phyloP scores from a whole-genome alignment of 2,329 filamentous ascomycete species.

The Alternaria viburni region DNA sequence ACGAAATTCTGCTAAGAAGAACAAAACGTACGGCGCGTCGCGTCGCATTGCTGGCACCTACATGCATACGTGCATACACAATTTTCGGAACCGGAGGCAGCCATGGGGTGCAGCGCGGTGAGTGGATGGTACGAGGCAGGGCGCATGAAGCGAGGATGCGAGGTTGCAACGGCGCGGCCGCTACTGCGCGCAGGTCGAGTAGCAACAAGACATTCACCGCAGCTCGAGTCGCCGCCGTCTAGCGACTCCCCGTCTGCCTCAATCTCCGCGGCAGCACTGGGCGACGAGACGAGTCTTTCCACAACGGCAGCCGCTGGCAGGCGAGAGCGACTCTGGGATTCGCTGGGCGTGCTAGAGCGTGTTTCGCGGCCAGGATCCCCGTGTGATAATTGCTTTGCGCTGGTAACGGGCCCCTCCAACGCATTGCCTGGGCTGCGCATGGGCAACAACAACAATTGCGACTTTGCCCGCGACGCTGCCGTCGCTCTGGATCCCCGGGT shows the following conservation, averaged over 20 bases:
- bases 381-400: conserved; percentile 31
- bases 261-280: conserved; percentile 7
- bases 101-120: background rate
- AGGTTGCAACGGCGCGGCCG: conserved; percentile 7
- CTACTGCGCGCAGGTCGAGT: conserved; percentile 9
- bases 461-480: conserved; percentile 12
- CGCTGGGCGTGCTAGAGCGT: conserved; percentile 23
- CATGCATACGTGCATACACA: background rate
- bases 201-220: conserved; percentile 10
- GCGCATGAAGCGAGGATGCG: conserved; percentile 9
- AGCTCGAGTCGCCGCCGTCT: conserved; percentile 13
- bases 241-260: conserved; percentile 17
- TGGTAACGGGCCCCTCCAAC: conserved; percentile 31
- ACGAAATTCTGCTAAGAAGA: background rate
- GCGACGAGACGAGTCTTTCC: conserved; percentile 10
- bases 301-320: conserved; percentile 4
- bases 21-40: background rate
- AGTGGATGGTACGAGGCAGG: background rate
- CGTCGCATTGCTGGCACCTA: background rate
- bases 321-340: conserved; percentile 14
- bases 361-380: conserved; percentile 32
- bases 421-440: conserved; percentile 24
- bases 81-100: background rate
- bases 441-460: conserved; percentile 25
- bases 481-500: conserved; percentile 9